These are phyloP conservation scores for Filosporella fistucella DNA, from an alignment of 495 filamentous ascomycete genomes.

Conservation along the genomic window DNA sequence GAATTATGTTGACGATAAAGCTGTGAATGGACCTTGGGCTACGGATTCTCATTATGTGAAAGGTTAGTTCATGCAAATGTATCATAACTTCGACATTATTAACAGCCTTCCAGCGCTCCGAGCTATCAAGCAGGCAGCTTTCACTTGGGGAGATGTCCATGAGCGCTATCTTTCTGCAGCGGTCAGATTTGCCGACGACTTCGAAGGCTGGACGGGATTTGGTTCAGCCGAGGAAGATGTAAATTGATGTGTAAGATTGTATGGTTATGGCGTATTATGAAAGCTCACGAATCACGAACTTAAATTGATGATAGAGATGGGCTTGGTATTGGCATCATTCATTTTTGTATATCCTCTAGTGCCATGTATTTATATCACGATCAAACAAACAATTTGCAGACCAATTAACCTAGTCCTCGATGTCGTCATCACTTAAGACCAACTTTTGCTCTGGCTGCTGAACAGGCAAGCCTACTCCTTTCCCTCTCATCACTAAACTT, in stretches of 20 bases:
- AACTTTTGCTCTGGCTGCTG: constrained; percentile 54
- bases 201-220: constrained; percentile 61
- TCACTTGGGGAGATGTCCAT: constrained; percentile 81
- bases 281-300: too few relatives aligned
- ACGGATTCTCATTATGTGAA: constrained; percentile 83
- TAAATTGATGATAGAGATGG: too few relatives aligned
- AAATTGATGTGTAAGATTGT: too few relatives aligned
- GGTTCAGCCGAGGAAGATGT: constrained; percentile 4
- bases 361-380: neutral
- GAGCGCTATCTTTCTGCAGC: constrained; percentile 74
- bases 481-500: constrained; percentile 16
- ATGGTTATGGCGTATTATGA: too few relatives aligned
- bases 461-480: constrained; percentile 18
- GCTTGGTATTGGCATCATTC: too few relatives aligned
- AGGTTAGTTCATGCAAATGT: constrained; percentile 33
- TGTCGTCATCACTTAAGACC: constrained; percentile 91
- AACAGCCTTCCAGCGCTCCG: too few relatives aligned
- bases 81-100: neutral
- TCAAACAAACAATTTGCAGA: too few relatives aligned
- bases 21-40: constrained; percentile 57
- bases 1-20: constrained; percentile 67
- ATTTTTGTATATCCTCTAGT: neutral
- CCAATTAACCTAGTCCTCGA: too few relatives aligned
- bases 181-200: constrained; percentile 73
- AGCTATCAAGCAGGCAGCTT: constrained; percentile 66